phyloP scores from a whole-genome alignment of 2,329 filamentous ascomycete species.

The Beauveria medogensis region DNA sequence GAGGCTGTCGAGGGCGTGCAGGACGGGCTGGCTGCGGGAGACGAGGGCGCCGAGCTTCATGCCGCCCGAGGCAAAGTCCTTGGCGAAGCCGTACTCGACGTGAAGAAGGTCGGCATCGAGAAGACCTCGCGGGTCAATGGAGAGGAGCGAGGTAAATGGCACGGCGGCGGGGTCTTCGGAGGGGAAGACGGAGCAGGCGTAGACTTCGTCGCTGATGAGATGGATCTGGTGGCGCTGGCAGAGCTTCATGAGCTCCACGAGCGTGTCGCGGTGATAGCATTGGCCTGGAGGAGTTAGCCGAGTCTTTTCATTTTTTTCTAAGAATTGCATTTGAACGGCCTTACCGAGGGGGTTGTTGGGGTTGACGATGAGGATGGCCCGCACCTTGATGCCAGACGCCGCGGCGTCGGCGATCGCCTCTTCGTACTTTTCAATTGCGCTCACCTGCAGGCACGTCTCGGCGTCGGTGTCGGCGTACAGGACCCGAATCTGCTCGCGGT shows the following conservation, averaged over 20 bases:
- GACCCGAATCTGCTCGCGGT: constrained; percentile 32
- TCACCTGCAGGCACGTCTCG: constrained; percentile 34
- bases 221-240: constrained; percentile 43
- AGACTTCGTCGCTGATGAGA: constrained; percentile 51
- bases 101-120: constrained; percentile 42
- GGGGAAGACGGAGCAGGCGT: constrained; percentile 43
- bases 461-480: constrained; percentile 37
- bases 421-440: constrained; percentile 37
- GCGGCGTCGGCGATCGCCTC: constrained; percentile 28
- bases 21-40: constrained; percentile 25
- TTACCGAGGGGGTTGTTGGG: constrained; percentile 44
- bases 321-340: constrained; percentile 9
- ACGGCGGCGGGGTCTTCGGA: constrained; percentile 20
- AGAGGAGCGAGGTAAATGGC: constrained; percentile 41
- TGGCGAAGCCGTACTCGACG: constrained; percentile 37
- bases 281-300: constrained; percentile 14
- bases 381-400: constrained; percentile 29
- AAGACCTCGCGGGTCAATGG: constrained; percentile 33
- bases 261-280: constrained; percentile 35
- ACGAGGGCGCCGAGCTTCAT: constrained; percentile 42
- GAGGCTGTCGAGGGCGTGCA: constrained; percentile 28
- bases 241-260: constrained; percentile 38
- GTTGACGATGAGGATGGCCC: constrained; percentile 43
- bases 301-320: constrained; percentile 3
- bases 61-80: constrained; percentile 47